Conservation (phyloP, 1,284 basidiomycete genomes). For the Cutaneotrichosporon cyanovorans region DNA sequence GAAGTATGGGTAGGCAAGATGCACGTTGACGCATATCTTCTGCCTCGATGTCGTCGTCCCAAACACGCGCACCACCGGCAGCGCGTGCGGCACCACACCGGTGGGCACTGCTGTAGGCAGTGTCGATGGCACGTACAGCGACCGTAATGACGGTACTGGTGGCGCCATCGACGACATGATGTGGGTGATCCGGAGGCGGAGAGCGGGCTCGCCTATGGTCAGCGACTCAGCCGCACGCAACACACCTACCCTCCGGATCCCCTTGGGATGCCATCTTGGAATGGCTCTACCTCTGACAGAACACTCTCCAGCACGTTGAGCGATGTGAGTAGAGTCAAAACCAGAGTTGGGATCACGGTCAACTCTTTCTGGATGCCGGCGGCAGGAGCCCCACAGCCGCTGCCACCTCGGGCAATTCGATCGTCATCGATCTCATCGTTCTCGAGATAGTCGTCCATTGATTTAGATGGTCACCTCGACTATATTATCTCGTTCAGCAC, state of each 20-base stretch:
- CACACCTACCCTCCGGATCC: slow-evolving; percentile 17
- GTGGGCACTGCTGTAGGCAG: slow-evolving; percentile 49
- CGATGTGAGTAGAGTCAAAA: not conserved
- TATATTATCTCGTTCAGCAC: no score
- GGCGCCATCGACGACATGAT: slow-evolving; percentile 42
- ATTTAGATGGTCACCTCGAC: no score
- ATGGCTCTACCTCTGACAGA: no score
- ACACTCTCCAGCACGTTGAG: not conserved
- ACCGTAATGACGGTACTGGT: slow-evolving; percentile 30
- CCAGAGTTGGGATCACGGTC: no score
- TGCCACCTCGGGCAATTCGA: no score
- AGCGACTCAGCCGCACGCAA: not conserved
- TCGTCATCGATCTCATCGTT: no score
- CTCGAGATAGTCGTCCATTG: no score
- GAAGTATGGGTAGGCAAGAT: slow-evolving; percentile 59
- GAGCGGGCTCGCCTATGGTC: slow-evolving; percentile 21
- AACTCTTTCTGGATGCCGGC: no score
- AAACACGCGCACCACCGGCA: slow-evolving; percentile 79
- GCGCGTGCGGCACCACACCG: slow-evolving; percentile 50
- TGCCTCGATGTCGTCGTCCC: slow-evolving; percentile 70
- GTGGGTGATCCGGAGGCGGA: slow-evolving; percentile 46
- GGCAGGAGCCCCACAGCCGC: no score
- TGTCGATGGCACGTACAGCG: slow-evolving; percentile 49
- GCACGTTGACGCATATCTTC: slow-evolving; percentile 80
- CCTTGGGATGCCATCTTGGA: slow-evolving; percentile 13